Evolutionary conservation across 176 grass and related monocot genomes (phyloP).

Genomic region (Raddia guianensis): DNA sequence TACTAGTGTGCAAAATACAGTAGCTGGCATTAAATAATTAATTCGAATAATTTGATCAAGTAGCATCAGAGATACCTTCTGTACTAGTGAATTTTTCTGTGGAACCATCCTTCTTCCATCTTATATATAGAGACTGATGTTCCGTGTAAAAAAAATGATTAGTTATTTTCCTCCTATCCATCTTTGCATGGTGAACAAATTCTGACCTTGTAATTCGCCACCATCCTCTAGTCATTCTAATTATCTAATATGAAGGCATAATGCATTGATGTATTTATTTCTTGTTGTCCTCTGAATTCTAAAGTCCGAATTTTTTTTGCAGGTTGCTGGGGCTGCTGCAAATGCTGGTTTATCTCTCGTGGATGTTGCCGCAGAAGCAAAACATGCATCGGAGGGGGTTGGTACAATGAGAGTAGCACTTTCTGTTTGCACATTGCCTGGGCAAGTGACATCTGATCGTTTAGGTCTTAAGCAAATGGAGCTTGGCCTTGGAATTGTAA

Average conservation of each 20-base stretch:
- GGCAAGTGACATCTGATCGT: conserved; percentile 90
- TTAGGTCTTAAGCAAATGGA: conserved; percentile 90
- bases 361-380: conserved; percentile 92
- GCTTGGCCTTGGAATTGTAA: conserved; percentile 99
- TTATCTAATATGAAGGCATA: neutral
- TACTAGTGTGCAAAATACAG: neutral
- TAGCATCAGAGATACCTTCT: conserved; percentile 6
- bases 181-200: conserved; percentile 10
- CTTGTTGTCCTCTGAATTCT: conserved; percentile 9
- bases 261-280: conserved; percentile 23
- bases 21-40: conserved; percentile 15
- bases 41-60: neutral
- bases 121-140: conserved; percentile 19
- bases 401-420: conserved; percentile 99
- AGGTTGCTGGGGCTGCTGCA: conserved; percentile 99
- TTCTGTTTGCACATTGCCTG: conserved; percentile 97
- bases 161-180: conserved; percentile 3
- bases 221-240: conserved; percentile 15
- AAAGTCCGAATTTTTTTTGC: conserved; percentile 35
- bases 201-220: neutral
- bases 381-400: conserved; percentile 83
- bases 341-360: conserved; percentile 88
- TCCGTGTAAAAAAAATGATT: neutral
- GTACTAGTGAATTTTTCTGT: conserved; percentile 21
- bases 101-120: conserved; percentile 19